Conservation (phyloP, 257 asterid genomes). For the Linderniella brevidens region DNA sequence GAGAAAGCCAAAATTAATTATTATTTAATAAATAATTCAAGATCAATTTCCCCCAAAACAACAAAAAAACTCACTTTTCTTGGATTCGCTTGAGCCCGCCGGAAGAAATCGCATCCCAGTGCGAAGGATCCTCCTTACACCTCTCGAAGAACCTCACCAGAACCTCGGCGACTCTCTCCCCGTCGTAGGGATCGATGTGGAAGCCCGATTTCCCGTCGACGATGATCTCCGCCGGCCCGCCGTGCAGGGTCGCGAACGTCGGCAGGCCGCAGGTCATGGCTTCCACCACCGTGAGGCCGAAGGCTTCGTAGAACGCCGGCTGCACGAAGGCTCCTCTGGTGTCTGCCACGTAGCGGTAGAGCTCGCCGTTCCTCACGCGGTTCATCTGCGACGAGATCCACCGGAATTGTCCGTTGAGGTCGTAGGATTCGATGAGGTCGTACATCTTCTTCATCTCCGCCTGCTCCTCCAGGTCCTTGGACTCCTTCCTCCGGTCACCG, state of each 20-base stretch:
- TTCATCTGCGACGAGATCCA: constrained; percentile 99
- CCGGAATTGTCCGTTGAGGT: constrained; percentile 71
- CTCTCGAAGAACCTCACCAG: constrained; percentile 62
- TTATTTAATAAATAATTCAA: background rate
- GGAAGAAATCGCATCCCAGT: constrained; percentile 55
- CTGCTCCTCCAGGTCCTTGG: constrained; percentile 91
- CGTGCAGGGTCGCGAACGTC: constrained; percentile 68
- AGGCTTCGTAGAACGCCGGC: constrained; percentile 94
- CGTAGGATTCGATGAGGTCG: constrained; percentile 47
- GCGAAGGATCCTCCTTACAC: constrained; percentile 44
- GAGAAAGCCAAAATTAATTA: too few relatives aligned
- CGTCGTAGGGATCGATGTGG: constrained; percentile 86
- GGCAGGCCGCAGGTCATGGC: constrained; percentile 98
- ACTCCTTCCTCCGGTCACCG: constrained; percentile 81
- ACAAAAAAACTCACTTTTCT: constrained; percentile 43
- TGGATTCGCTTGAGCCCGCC: constrained; percentile 69
- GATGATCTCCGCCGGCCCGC: constrained; percentile 95
- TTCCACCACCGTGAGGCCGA: constrained; percentile 91
- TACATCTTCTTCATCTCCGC: constrained; percentile 94
- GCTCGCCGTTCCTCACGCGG: constrained; percentile 89
- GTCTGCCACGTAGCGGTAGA: constrained; percentile 83
- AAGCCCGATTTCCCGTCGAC: constrained; percentile 83
- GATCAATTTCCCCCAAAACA: background rate
- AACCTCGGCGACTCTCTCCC: constrained; percentile 55
- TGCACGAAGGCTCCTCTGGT: constrained; percentile 75